Percentiles rank a stretch among this genome's conserved stretches.
These are phyloP conservation scores for Calocybe cyanea DNA, from an alignment of 768 basidiomycete genomes.

Conservation along the genomic window DNA sequence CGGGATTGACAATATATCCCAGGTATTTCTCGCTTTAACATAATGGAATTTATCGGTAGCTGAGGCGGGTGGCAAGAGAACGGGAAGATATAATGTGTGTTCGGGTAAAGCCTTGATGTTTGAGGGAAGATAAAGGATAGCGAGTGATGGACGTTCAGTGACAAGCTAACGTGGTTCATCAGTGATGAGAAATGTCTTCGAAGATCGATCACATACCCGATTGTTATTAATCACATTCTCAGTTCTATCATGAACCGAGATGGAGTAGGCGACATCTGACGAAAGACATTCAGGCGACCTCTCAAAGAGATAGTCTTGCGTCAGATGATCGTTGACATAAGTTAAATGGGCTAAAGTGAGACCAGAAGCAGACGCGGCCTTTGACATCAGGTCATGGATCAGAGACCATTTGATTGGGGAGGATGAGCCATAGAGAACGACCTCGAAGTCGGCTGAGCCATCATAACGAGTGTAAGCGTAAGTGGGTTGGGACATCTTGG, in stretches of 20 bases:
- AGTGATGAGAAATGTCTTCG: constrained; percentile 32
- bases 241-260: constrained; percentile 38
- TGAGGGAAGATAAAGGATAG: constrained; percentile 64
- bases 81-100: constrained; percentile 55
- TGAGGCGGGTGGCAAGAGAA: constrained; percentile 34
- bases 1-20: constrained; percentile 42
- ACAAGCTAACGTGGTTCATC: constrained; percentile 34
- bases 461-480: constrained; percentile 21
- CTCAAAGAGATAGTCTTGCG: constrained; percentile 27
- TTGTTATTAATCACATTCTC: constrained; percentile 19
- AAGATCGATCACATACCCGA: constrained; percentile 32
- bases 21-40: constrained; percentile 35
- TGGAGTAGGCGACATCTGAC: constrained; percentile 23
- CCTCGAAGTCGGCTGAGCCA: constrained; percentile 44
- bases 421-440: constrained; percentile 65
- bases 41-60: constrained; percentile 16
- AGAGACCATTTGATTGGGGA: constrained; percentile 59
- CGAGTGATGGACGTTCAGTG: constrained; percentile 53
- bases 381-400: constrained; percentile 55
- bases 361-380: constrained; percentile 40
- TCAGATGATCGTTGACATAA: constrained; percentile 19
- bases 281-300: constrained; percentile 21
- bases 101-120: constrained; percentile 30
- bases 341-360: constrained; percentile 24
- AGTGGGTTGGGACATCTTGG: constrained; percentile 21